Conservation (phyloP, 202 grass and related monocot genomes). For the Carex arenaria region DNA sequence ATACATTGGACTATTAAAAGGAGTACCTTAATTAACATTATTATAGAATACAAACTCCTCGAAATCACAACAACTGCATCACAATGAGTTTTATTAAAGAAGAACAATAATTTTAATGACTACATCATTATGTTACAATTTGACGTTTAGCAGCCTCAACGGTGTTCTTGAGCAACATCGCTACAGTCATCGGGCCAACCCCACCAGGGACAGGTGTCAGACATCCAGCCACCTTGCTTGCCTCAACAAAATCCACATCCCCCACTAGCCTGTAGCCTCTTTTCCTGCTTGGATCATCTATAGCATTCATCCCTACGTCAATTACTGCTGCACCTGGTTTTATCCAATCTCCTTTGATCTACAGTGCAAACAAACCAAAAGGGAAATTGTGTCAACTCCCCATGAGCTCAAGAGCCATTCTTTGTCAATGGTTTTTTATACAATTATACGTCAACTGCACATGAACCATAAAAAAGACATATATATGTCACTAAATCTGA, state of each 20-base stretch:
- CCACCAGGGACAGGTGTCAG: slow-evolving; percentile 89
- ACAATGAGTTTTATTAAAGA: neutral
- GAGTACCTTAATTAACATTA: neutral
- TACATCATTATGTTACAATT: neutral
- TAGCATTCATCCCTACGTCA: slow-evolving; percentile 76
- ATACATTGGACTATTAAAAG: neutral
- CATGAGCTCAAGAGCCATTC: neutral
- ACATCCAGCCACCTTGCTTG: slow-evolving; percentile 74
- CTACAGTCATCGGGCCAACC: slow-evolving; percentile 85
- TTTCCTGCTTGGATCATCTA: slow-evolving; percentile 71
- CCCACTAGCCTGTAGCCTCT: slow-evolving; percentile 76
- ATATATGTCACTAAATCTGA: neutral
- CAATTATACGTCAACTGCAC: neutral
- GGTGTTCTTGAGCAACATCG: slow-evolving; percentile 86
- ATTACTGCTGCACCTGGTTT: slow-evolving; percentile 87
- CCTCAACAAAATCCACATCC: slow-evolving; percentile 71
- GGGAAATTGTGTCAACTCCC: neutral
- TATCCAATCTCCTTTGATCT: slow-evolving; percentile 99
- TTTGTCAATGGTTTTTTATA: neutral
- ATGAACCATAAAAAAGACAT: neutral
- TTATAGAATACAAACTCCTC: neutral
- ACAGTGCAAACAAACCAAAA: slow-evolving; percentile 20
- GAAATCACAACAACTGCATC: neutral
- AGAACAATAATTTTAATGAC: neutral
- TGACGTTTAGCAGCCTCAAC: slow-evolving; percentile 58